Base-by-base conservation (phyloP, 441 rosid species). In the Pelargonium fulgidum region DNA sequence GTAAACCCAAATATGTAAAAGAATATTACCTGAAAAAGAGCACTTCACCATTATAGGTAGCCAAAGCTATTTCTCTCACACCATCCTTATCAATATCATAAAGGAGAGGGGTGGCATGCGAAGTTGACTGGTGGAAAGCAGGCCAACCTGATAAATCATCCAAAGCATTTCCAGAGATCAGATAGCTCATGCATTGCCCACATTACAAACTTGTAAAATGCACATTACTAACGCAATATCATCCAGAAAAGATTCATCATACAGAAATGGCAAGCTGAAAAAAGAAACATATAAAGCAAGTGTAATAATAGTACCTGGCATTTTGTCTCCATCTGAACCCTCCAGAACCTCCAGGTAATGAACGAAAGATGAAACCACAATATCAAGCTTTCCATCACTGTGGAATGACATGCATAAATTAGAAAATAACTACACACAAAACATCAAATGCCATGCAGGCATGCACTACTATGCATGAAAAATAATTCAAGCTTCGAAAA, bases 331-430 rank as follows among this genome's bases (percentile, higher is more conserved):
- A 85, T 95, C 99, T 44, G 98, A 77, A 24, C 99, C 99, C 85
- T 95, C 99, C 61, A 95, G 85, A 76, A 92, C 99, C 82, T 95
- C 99, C 22, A 95, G 98, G 81, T 95, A 92, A 73, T 95, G 99
- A 78, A 95, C 88, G 80, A 89, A 95, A 70, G 99, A 88, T 62
- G 99, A 92, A 81, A 95, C 93, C 75, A 95, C 98, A 65, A 95
- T 79, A 72, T 95, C 99, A 74, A 95, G 96, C 82, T 95, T 95
- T 12, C 99, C 99, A 84, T 95, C 99, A 82, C 99, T 95, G 81
- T 16, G 11, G 12, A 17, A 56, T 56, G 3, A 56, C 1, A 56
- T 54, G 7, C 22, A 7, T 0, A 3, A 9, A 7, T 54, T 17
- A 6, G 19, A 52, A 54, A 54, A 54, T 39, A 39, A 39, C 42